These are phyloP conservation scores for Smithsoniella earleae DNA, from an alignment of 163 green algal species.

Conservation along the genomic window DNA sequence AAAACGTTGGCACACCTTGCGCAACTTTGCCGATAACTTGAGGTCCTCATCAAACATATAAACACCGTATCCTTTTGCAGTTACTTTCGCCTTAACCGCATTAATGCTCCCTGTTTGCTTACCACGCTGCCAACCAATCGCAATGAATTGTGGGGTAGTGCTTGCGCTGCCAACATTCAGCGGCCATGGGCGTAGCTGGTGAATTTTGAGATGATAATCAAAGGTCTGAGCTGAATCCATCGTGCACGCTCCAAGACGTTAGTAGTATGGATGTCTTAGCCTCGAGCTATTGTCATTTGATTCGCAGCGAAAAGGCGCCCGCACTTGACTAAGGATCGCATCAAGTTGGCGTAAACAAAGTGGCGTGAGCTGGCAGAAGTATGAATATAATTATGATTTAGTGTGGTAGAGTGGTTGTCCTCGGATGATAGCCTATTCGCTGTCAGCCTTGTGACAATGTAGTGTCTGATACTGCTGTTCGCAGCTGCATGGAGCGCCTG, in stretches of 20 bases:
- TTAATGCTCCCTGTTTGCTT: slow-evolving; percentile 28
- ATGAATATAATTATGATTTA: not conserved
- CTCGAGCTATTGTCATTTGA: too few species aligned
- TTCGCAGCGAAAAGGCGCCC: not conserved
- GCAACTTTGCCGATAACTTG: slow-evolving; percentile 3
- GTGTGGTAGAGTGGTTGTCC: too few species aligned
- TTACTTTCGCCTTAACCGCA: slow-evolving; percentile 25
- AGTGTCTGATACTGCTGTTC: too few species aligned
- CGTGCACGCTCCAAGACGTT: too few species aligned
- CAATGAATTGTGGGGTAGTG: slow-evolving; percentile 4
- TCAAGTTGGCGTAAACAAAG: too few species aligned
- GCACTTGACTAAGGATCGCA: not conserved
- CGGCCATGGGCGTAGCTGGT: slow-evolving; percentile 23
- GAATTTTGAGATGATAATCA: slow-evolving; percentile 6
- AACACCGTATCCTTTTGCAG: slow-evolving; percentile 28
- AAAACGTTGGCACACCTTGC: slow-evolving; percentile 15
- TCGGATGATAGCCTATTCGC: too few species aligned
- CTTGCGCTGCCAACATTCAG: not conserved
- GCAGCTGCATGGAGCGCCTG: too few species aligned
- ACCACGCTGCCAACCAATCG: slow-evolving; percentile 19
- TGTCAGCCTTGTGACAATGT: too few species aligned
- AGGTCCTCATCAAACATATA: slow-evolving; percentile 28
- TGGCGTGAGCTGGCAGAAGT: not conserved
- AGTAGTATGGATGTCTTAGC: too few species aligned
- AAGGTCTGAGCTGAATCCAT: not conserved